These are phyloP conservation scores for Acephala macrosclerotiorum DNA, from an alignment of 2,329 filamentous ascomycete species.

Conservation along the genomic window DNA sequence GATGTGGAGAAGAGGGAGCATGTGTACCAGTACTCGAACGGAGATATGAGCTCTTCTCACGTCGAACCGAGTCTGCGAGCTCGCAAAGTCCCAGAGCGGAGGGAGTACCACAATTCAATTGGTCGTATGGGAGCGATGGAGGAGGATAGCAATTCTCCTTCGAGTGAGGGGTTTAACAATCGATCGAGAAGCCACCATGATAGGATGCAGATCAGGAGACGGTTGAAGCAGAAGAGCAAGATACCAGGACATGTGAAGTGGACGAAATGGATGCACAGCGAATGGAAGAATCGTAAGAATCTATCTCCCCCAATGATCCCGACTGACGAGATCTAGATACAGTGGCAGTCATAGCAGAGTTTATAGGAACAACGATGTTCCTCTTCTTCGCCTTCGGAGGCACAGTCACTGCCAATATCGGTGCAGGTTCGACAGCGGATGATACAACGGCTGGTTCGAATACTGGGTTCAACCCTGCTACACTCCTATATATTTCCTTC, in stretches of 20 bases:
- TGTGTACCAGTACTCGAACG: background rate
- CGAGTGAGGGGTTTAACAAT: background rate
- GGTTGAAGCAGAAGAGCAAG: slow-evolving; percentile 18
- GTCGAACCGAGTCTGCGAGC: background rate
- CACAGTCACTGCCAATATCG: slow-evolving; percentile 43
- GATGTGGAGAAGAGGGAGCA: background rate
- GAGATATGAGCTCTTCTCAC: background rate
- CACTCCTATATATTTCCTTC: slow-evolving; percentile 43
- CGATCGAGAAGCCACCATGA: slow-evolving; percentile 6
- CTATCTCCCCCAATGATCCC: background rate
- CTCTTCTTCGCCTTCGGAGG: too few species aligned
- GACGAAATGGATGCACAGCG: slow-evolving; percentile 55
- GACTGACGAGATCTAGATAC: slow-evolving; percentile 30
- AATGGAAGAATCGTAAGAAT: slow-evolving; percentile 50
- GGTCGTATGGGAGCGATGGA: background rate
- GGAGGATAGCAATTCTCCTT: background rate
- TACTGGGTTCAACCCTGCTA: too few species aligned
- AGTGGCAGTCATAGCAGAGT: slow-evolving; percentile 40
- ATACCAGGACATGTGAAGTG: slow-evolving; percentile 31
- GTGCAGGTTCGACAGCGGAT: slow-evolving; percentile 28
- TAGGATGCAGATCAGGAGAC: slow-evolving; percentile 9
- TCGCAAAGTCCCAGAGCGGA: background rate
- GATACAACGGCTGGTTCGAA: slow-evolving; percentile 18
- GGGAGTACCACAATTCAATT: background rate
- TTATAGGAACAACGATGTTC: slow-evolving; percentile 46